These are phyloP conservation scores for Lasiodiplodia citricola DNA, from an alignment of 2,329 filamentous ascomycete species.

Conservation along the genomic window DNA sequence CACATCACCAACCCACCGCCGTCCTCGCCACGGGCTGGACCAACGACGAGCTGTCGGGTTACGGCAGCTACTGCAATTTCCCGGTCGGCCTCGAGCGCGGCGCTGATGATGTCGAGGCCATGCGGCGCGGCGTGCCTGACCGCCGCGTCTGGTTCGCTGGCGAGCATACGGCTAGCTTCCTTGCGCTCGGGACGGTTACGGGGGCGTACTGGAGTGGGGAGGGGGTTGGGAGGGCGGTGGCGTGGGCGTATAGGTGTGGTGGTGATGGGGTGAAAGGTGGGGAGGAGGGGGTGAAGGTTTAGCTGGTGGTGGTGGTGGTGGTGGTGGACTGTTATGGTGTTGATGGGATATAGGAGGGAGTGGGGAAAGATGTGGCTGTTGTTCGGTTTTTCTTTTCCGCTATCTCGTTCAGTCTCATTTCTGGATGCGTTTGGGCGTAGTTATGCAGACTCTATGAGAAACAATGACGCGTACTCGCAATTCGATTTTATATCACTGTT, in stretches of 20 bases:
- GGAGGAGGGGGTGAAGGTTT: not conserved
- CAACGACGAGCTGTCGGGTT: slow-evolving; percentile 77
- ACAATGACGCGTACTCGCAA: no score
- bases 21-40: slow-evolving; percentile 79
- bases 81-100: slow-evolving; percentile 74
- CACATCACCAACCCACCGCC: slow-evolving; percentile 66
- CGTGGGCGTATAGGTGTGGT: slow-evolving; percentile 56
- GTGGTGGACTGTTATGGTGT: not conserved
- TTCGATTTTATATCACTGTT: no score
- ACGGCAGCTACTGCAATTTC: slow-evolving; percentile 86
- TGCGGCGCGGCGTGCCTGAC: slow-evolving; percentile 63
- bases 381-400: not conserved
- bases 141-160: slow-evolving; percentile 83
- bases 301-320: not conserved
- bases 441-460: no score
- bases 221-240: slow-evolving; percentile 70
- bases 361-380: not conserved
- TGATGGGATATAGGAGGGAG: not conserved
- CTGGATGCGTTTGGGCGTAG: no score
- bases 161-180: slow-evolving; percentile 89
- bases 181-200: slow-evolving; percentile 84
- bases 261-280: not conserved
- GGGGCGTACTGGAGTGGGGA: slow-evolving; percentile 94
- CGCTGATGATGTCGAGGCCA: slow-evolving; percentile 71
- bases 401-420: no score